Percentiles rank a stretch among this genome's conserved stretches.
Evolutionary conservation across 768 basidiomycete genomes (phyloP).

Genomic region (Cytidiella melzeri): DNA sequence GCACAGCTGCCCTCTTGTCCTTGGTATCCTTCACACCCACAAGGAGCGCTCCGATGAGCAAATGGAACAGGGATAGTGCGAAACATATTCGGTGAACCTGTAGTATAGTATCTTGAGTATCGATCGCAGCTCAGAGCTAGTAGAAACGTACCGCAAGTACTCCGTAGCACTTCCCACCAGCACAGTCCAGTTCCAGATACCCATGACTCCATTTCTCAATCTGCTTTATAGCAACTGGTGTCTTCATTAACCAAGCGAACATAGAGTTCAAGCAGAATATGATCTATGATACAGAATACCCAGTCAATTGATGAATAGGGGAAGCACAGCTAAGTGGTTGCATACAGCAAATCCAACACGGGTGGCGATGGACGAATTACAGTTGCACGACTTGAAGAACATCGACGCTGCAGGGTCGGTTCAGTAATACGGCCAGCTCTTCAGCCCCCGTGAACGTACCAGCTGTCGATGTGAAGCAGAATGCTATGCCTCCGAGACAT

Average conservation of each 20-base stretch:
- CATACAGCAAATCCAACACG: constrained; percentile 91
- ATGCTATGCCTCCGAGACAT: constrained; percentile 76
- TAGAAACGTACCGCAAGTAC: constrained; percentile 76
- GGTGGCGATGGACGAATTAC: constrained; percentile 97
- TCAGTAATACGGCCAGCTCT: background rate
- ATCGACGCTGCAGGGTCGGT: constrained; percentile 62
- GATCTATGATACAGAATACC: constrained; percentile 42
- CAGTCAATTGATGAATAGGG: background rate
- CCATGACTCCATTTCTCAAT: constrained; percentile 93
- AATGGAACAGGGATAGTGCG: constrained; percentile 84
- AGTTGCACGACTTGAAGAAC: constrained; percentile 98
- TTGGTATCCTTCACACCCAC: constrained; percentile 87
- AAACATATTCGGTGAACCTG: constrained; percentile 96
- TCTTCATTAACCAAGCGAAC: constrained; percentile 95
- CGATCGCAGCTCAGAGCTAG: background rate
- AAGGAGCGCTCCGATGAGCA: constrained; percentile 70
- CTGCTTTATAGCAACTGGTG: constrained; percentile 75
- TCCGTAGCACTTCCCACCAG: constrained; percentile 90
- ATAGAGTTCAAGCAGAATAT: constrained; percentile 96
- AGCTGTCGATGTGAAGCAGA: constrained; percentile 83
- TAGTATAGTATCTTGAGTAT: constrained; percentile 3
- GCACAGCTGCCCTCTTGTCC: constrained; percentile 89
- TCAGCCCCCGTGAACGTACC: constrained; percentile 36
- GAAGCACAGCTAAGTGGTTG: background rate
- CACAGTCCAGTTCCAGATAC: constrained; percentile 98